phyloP scores from a whole-genome alignment of 1,139 yeast genomes.

The Lodderomyces orthopsilosis region DNA sequence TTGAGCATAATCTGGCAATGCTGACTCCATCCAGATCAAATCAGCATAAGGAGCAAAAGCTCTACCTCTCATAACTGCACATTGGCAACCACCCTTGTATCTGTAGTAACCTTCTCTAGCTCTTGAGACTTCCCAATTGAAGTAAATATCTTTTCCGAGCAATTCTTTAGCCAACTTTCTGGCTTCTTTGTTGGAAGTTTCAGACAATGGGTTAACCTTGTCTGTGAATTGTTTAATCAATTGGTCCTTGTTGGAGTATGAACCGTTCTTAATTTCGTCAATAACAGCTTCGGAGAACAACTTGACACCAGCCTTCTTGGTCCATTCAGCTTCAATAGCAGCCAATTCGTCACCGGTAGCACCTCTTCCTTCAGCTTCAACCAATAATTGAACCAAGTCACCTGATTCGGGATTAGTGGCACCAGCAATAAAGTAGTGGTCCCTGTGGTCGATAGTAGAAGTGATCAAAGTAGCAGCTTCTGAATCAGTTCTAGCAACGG shows the following conservation, averaged over 20 bases:
- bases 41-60: constrained; percentile 95
- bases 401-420: constrained; percentile 80
- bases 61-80: constrained; percentile 96
- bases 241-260: constrained; percentile 59
- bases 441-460: constrained; percentile 91
- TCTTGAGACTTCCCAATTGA: constrained; percentile 95
- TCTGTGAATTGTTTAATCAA: constrained; percentile 65
- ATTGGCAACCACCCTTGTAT: constrained; percentile 94
- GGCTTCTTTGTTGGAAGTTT: constrained; percentile 78
- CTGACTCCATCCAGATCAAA: constrained; percentile 98
- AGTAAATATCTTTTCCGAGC: constrained; percentile 80
- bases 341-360: constrained; percentile 68
- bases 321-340: constrained; percentile 81
- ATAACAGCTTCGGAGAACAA: constrained; percentile 89
- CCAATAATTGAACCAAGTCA: constrained; percentile 75
- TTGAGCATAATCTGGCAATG: constrained; percentile 89
- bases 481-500: constrained; percentile 94
- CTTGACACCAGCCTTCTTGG: constrained; percentile 76
- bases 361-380: constrained; percentile 77
- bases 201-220: constrained; percentile 71
- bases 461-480: constrained; percentile 96
- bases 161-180: constrained; percentile 71
- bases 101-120: constrained; percentile 98
- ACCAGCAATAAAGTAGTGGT: constrained; percentile 90
- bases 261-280: constrained; percentile 70